Evolutionary conservation across 2,329 filamentous ascomycete species (phyloP).

Genomic region (Colletotrichum lini): DNA sequence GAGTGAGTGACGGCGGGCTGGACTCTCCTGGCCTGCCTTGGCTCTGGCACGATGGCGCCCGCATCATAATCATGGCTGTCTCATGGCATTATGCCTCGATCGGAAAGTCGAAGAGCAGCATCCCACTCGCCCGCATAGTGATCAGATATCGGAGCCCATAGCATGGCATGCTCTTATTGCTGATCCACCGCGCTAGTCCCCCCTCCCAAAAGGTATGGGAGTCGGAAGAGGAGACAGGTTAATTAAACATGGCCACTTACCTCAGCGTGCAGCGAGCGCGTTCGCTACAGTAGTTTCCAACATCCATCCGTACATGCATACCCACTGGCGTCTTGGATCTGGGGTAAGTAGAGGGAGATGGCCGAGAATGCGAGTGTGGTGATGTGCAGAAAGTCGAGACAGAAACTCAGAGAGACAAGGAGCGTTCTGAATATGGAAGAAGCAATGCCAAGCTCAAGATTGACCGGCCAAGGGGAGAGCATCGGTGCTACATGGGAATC

Average conservation of each 20-base stretch:
- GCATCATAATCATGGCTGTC: slow-evolving; percentile 16
- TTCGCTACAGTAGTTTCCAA: not conserved
- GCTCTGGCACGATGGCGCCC: slow-evolving; percentile 9
- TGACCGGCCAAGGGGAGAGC: slow-evolving; percentile 8
- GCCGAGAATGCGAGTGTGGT: not conserved
- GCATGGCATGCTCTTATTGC: slow-evolving; percentile 10
- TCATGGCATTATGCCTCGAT: slow-evolving; percentile 26
- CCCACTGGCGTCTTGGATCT: slow-evolving; percentile 2
- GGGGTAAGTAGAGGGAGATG: slow-evolving; percentile 3
- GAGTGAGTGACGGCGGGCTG: not conserved
- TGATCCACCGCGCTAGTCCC: slow-evolving; percentile 8
- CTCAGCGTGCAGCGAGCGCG: not conserved
- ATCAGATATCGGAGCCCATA: slow-evolving; percentile 17
- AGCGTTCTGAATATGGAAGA: slow-evolving; percentile 13
- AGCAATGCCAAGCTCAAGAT: slow-evolving; percentile 23
- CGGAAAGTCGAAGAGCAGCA: slow-evolving; percentile 20
- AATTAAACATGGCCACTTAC: slow-evolving; percentile 2
- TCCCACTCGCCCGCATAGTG: slow-evolving; percentile 5
- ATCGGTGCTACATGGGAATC: not conserved
- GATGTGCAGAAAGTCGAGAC: not conserved
- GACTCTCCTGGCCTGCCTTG: not conserved
- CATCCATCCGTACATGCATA: not conserved
- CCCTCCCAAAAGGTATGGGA: not conserved
- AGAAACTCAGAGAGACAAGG: slow-evolving; percentile 8
- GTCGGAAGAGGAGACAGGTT: not conserved